These are phyloP conservation scores for Leucaena leucocephala DNA, from an alignment of 306 rosid genomes.

Conservation along the genomic window DNA sequence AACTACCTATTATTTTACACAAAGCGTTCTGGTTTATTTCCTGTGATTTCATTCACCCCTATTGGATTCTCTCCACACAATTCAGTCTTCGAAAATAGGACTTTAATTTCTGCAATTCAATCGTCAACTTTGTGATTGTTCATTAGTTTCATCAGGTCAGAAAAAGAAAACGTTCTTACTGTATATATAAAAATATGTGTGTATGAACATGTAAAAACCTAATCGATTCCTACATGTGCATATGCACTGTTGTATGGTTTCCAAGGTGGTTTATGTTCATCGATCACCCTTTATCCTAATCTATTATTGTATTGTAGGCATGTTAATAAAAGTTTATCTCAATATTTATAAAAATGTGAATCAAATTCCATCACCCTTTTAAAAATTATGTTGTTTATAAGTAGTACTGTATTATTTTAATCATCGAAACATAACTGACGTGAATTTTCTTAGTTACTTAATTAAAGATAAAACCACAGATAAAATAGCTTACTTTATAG, in stretches of 20 bases:
- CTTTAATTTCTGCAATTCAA: too few relatives aligned
- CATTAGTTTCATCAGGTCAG: too few relatives aligned
- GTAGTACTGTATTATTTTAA: too few relatives aligned
- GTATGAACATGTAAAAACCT: conserved; percentile 25
- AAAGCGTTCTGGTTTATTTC: background rate
- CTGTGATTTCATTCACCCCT: background rate
- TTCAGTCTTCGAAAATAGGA: background rate
- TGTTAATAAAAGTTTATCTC: background rate
- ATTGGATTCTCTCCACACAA: background rate
- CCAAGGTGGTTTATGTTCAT: conserved; percentile 15
- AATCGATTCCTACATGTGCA: conserved; percentile 29
- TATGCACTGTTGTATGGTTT: background rate
- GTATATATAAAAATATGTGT: background rate
- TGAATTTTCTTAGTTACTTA: too few relatives aligned
- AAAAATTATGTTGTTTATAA: too few relatives aligned
- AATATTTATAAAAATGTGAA: too few relatives aligned
- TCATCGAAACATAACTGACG: too few relatives aligned
- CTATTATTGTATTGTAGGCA: background rate
- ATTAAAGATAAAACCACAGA: too few relatives aligned
- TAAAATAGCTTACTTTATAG: background rate
- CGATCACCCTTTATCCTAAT: background rate
- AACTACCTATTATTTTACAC: conserved; percentile 29
- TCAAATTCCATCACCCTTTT: too few relatives aligned
- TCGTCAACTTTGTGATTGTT: too few relatives aligned
- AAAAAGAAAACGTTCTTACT: too few relatives aligned